These are phyloP conservation scores for Smittium mucronatum DNA, from an alignment of 371 early-diverging fungal species.

Conservation along the genomic window DNA sequence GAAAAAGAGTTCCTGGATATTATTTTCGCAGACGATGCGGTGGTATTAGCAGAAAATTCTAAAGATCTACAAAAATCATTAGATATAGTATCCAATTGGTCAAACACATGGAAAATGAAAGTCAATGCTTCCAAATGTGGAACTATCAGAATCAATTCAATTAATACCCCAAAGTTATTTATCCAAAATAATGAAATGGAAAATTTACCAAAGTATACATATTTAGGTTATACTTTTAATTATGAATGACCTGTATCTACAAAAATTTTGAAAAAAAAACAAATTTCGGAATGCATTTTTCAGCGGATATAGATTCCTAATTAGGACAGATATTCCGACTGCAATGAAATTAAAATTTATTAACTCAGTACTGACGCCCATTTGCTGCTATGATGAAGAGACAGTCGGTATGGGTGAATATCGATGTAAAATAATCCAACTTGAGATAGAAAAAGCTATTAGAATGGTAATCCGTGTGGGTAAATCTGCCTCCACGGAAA, in stretches of 20 bases:
- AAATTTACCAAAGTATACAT: not conserved
- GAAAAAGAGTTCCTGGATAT: not conserved
- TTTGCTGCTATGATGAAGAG: constrained; percentile 2
- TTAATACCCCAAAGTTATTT: not conserved
- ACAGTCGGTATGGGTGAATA: not conserved
- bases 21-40: not conserved
- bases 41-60: not conserved
- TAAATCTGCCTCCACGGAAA: not conserved
- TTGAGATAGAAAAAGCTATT: not conserved
- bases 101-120: too few species aligned
- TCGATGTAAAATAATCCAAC: not conserved
- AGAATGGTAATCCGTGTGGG: not conserved
- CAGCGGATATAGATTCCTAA: not conserved
- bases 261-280: not conserved
- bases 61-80: not conserved
- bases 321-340: not conserved
- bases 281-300: not conserved
- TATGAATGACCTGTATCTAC: not conserved
- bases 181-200: not conserved
- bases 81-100: not conserved
- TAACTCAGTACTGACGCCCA: constrained; percentile 1
- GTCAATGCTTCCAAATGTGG: too few species aligned
- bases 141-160: not conserved
- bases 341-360: not conserved
- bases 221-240: not conserved